Evolutionary conservation across 768 basidiomycete genomes (phyloP).

Genomic region (Rhodotorula graminis): DNA sequence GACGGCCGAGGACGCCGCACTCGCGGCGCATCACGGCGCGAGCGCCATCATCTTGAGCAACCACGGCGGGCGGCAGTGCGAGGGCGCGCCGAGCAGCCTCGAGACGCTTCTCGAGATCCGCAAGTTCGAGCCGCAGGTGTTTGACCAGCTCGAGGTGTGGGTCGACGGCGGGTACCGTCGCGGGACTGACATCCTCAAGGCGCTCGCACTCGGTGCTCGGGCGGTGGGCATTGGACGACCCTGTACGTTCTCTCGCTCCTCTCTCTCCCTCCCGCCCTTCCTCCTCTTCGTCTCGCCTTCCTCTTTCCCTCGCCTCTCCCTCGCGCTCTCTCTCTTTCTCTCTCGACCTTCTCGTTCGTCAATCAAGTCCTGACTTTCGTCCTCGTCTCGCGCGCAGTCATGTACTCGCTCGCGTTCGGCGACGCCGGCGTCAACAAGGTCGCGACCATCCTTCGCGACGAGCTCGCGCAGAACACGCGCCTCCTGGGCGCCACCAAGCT

Average conservation of each 20-base stretch:
- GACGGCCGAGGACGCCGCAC: conserved; percentile 63
- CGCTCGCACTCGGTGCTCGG: conserved; percentile 61
- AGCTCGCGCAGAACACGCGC: conserved; percentile 50
- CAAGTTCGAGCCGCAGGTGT: conserved; percentile 49
- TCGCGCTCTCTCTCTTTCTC: no score
- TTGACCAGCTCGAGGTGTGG: conserved; percentile 51
- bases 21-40: conserved; percentile 75
- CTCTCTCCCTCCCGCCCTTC: no score
- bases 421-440: conserved; percentile 45
- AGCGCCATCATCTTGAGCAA: conserved; percentile 86
- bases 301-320: background rate
- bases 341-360: no score
- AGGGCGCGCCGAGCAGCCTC: conserved; percentile 41
- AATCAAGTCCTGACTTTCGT: no score
- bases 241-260: conserved; percentile 55
- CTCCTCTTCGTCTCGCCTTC: no score
- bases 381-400: conserved; percentile 37
- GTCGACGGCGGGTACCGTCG: conserved; percentile 53
- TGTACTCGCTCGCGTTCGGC: conserved; percentile 49
- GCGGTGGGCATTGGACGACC: conserved; percentile 85
- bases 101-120: conserved; percentile 49
- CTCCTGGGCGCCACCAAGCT: conserved; percentile 49
- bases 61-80: conserved; percentile 61
- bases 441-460: conserved; percentile 47
- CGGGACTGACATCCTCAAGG: conserved; percentile 54